These are phyloP conservation scores for Senecio squalidus DNA, from an alignment of 140 eudicot species.

Conservation along the genomic window DNA sequence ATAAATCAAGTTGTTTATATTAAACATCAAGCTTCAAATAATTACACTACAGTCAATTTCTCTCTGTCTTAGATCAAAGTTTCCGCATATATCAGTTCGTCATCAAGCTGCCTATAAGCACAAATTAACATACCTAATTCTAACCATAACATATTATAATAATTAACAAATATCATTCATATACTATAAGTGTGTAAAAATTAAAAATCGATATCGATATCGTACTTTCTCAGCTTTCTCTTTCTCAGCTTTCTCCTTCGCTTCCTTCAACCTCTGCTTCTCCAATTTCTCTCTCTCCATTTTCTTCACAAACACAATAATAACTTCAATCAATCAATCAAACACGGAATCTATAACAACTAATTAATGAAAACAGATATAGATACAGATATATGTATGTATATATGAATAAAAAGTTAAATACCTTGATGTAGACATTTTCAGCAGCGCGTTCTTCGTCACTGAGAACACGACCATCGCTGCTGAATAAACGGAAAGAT, in stretches of 20 bases:
- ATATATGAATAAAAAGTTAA: not conserved
- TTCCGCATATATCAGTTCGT: not conserved
- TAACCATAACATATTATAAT: not conserved
- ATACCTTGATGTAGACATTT: conserved; percentile 63
- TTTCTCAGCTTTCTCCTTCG: conserved; percentile 43
- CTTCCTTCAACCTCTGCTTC: conserved; percentile 36
- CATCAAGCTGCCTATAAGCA: not conserved
- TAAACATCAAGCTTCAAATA: not conserved
- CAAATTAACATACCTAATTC: not conserved
- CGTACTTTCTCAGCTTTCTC: conserved; percentile 32
- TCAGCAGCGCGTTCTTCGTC: conserved; percentile 86
- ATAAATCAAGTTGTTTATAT: not conserved
- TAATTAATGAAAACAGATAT: too few relatives aligned
- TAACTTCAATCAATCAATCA: conserved; percentile 2
- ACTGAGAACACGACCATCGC: conserved; percentile 56
- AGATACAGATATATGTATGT: too few relatives aligned
- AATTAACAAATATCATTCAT: not conserved
- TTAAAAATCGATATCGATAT: not conserved
- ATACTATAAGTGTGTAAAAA: not conserved
- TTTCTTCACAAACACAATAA: too few relatives aligned
- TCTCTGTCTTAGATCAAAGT: not conserved
- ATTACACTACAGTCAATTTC: not conserved
- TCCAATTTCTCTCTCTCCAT: conserved; percentile 49
- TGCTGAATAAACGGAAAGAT: conserved; percentile 57
- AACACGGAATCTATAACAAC: not conserved